A percentile compares a stretch with the other conserved stretches of the same genome.
Evolutionary conservation across 2,329 filamentous ascomycete species (phyloP).

Genomic region (Aureobasidium sp.): DNA sequence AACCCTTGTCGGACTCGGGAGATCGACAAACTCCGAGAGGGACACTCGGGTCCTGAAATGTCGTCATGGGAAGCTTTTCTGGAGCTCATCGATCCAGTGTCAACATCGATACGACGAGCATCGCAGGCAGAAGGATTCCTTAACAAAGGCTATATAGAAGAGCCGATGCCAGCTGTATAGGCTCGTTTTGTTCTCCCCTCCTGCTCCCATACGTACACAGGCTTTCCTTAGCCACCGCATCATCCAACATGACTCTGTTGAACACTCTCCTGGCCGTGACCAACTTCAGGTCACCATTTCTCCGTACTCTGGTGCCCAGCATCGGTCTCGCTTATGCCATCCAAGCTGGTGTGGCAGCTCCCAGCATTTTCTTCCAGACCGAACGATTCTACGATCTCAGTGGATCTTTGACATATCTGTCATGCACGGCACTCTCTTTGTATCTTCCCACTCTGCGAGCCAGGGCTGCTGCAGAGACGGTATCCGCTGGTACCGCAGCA

Average conservation of each 20-base stretch:
- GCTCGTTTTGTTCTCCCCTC: background rate
- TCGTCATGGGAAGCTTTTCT: background rate
- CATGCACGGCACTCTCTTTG: slow-evolving; percentile 55
- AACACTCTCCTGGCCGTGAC: slow-evolving; percentile 51
- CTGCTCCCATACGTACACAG: background rate
- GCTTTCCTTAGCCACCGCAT: background rate
- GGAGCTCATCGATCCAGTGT: background rate
- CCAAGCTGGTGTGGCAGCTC: slow-evolving; percentile 55
- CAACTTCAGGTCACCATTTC: slow-evolving; percentile 55
- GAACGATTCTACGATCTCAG: slow-evolving; percentile 65
- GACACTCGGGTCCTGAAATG: slow-evolving; percentile 7
- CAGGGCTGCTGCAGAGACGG: slow-evolving; percentile 41
- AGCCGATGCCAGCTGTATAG: background rate
- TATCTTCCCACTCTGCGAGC: slow-evolving; percentile 55
- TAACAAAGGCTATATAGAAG: background rate
- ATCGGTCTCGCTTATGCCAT: slow-evolving; percentile 57
- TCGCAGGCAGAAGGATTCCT: slow-evolving; percentile 8
- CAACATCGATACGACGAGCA: background rate
- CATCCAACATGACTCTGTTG: slow-evolving; percentile 30
- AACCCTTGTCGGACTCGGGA: slow-evolving; percentile 11
- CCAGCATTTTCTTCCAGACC: slow-evolving; percentile 53
- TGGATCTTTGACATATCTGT: slow-evolving; percentile 59
- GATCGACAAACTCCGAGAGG: slow-evolving; percentile 1
- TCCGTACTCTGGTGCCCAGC: slow-evolving; percentile 56
- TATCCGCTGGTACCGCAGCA: slow-evolving; percentile 27